These are phyloP conservation scores for Ogataea degrootiae DNA, from an alignment of 805 yeast species.

Conservation along the genomic window DNA sequence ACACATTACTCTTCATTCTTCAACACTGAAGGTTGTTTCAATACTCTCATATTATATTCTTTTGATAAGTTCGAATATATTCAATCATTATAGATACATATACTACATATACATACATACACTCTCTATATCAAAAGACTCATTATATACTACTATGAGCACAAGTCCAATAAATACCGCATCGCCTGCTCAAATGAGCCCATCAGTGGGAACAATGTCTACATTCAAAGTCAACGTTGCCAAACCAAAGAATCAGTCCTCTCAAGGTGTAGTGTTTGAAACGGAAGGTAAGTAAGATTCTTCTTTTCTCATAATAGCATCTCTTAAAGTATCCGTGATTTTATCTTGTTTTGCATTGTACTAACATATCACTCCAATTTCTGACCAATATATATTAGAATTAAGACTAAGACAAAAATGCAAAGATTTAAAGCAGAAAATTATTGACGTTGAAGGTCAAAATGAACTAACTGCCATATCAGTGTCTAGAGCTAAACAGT, in stretches of 20 bases:
- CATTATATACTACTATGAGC: too few species aligned
- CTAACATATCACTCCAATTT: conserved; percentile 1
- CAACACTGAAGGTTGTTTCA: too few species aligned
- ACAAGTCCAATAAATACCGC: too few species aligned
- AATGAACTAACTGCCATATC: conserved; percentile 76
- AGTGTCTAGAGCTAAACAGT: conserved; percentile 67
- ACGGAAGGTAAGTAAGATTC: conserved; percentile 13
- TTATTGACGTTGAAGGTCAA: conserved; percentile 66
- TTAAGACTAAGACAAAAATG: conserved; percentile 58
- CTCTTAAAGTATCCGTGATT: too few species aligned
- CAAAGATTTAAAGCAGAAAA: conserved; percentile 62
- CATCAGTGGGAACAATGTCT: background rate
- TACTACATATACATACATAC: too few species aligned
- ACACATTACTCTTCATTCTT: too few species aligned
- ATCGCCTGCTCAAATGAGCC: background rate
- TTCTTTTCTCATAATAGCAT: too few species aligned
- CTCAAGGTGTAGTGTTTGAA: conserved; percentile 3
- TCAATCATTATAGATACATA: too few species aligned
- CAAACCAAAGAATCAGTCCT: background rate
- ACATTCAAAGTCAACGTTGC: background rate
- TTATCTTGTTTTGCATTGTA: background rate
- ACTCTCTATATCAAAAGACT: too few species aligned
- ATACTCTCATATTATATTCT: too few species aligned
- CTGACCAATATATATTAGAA: conserved; percentile 15
- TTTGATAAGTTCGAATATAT: too few species aligned